phyloP scores from a whole-genome alignment of 495 filamentous ascomycete genomes.

The Penicillium simplicissimum region DNA sequence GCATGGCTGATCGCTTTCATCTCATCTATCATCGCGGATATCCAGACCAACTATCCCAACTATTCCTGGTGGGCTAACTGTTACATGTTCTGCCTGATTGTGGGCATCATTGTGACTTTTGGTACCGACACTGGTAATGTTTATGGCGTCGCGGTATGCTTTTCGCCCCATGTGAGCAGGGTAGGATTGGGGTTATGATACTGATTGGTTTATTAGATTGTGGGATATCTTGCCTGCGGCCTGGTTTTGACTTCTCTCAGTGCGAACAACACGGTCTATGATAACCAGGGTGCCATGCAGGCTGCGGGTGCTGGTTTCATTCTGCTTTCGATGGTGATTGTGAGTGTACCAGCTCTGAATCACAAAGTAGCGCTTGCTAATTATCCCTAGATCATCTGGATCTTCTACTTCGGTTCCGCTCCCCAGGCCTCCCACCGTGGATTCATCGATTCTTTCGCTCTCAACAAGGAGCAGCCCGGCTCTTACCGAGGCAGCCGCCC shows the following conservation, averaged over 20 bases:
- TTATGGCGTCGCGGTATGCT: constrained; percentile 81
- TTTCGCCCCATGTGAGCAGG: background rate
- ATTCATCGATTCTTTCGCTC: constrained; percentile 93
- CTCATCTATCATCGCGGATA: constrained; percentile 74
- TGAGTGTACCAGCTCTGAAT: constrained; percentile 44
- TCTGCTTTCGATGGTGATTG: constrained; percentile 90
- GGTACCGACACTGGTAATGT: constrained; percentile 78
- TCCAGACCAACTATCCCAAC: constrained; percentile 64
- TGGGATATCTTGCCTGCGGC: constrained; percentile 80
- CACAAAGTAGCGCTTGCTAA: constrained; percentile 9
- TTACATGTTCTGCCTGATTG: constrained; percentile 79
- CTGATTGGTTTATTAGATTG: constrained; percentile 54
- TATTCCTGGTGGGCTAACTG: constrained; percentile 89
- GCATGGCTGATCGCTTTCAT: constrained; percentile 95
- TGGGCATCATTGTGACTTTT: constrained; percentile 76
- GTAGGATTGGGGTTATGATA: background rate
- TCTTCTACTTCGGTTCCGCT: constrained; percentile 95
- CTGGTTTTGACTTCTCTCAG: constrained; percentile 82
- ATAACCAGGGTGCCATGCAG: constrained; percentile 66
- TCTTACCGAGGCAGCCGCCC: constrained; percentile 65
- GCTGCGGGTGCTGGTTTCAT: constrained; percentile 93
- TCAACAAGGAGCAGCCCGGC: constrained; percentile 75
- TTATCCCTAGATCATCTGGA: constrained; percentile 83
- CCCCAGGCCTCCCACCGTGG: constrained; percentile 85
- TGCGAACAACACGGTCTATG: constrained; percentile 80